These are phyloP conservation scores for Mycena pura DNA, from an alignment of 768 basidiomycete genomes.

Conservation along the genomic window DNA sequence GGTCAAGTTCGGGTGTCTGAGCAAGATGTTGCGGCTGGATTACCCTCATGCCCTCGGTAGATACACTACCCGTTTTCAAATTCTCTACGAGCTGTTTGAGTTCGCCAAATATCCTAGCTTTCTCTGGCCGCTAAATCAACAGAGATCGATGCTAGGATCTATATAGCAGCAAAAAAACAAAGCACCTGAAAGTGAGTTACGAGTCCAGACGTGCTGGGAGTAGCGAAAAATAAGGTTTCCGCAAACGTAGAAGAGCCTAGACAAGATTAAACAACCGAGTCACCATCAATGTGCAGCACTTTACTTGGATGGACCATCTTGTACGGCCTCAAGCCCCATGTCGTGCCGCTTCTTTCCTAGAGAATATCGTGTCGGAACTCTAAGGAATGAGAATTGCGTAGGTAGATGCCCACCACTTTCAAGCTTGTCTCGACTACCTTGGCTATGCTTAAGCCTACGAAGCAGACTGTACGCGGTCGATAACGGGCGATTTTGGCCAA, in stretches of 20 bases:
- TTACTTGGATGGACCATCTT: slow-evolving; percentile 49
- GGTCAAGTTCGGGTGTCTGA: background rate
- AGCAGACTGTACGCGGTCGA: slow-evolving; percentile 74
- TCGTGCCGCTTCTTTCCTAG: slow-evolving; percentile 25
- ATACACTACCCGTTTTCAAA: slow-evolving; percentile 12
- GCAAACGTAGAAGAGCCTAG: background rate
- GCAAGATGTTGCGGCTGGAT: slow-evolving; percentile 13
- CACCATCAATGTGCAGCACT: background rate
- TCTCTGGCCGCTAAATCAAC: slow-evolving; percentile 12
- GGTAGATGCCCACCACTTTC: slow-evolving; percentile 29
- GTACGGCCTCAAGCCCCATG: slow-evolving; percentile 56
- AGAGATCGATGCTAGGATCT: background rate
- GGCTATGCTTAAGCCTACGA: slow-evolving; percentile 77
- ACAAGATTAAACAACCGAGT: background rate
- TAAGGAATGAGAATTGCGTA: background rate
- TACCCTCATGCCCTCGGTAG: slow-evolving; percentile 5
- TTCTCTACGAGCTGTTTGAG: slow-evolving; percentile 13
- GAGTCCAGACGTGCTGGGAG: slow-evolving; percentile 79
- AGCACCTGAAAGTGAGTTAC: slow-evolving; percentile 77
- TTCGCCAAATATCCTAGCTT: slow-evolving; percentile 24
- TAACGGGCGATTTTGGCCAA: slow-evolving; percentile 62
- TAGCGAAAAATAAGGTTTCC: slow-evolving; percentile 78
- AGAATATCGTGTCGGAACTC: background rate
- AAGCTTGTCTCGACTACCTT: slow-evolving; percentile 40
- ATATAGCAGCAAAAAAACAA: background rate